These are phyloP conservation scores for Vachellia collinsii DNA, from an alignment of 306 rosid species.

Conservation along the genomic window DNA sequence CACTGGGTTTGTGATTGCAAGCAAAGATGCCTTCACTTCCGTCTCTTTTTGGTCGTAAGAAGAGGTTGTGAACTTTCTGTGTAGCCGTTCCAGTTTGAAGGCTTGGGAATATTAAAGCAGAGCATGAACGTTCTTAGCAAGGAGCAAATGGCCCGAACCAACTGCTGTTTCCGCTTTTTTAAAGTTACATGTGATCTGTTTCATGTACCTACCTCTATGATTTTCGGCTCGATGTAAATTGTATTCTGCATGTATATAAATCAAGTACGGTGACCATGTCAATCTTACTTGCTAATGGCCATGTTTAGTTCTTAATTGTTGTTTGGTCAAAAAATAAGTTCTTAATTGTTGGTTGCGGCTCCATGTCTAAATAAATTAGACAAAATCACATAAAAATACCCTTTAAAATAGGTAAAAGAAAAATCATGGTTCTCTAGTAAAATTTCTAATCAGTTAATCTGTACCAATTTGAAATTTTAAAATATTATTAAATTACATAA, in stretches of 20 bases:
- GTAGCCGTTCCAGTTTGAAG: conserved; percentile 27
- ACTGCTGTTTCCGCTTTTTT: conserved; percentile 27
- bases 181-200: conserved; percentile 26
- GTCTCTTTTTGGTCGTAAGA: conserved; percentile 17
- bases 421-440: too few species aligned
- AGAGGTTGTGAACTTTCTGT: conserved; percentile 31
- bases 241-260: conserved; percentile 35
- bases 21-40: conserved; percentile 22
- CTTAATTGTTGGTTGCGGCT: neutral
- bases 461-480: too few species aligned
- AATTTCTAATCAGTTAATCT: too few species aligned
- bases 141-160: conserved; percentile 36
- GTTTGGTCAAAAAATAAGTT: neutral
- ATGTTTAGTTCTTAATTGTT: neutral
- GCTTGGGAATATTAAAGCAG: conserved; percentile 34
- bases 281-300: neutral
- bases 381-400: too few species aligned
- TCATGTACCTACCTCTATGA: conserved; percentile 30
- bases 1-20: conserved; percentile 24
- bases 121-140: conserved; percentile 18
- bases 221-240: conserved; percentile 34
- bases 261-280: conserved; percentile 16
- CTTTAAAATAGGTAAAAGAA: too few species aligned
- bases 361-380: neutral
- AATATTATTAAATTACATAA: too few species aligned